These are phyloP conservation scores for Aureobasidium sp. DNA, from an alignment of 2,329 filamentous ascomycete genomes.

Conservation along the genomic window DNA sequence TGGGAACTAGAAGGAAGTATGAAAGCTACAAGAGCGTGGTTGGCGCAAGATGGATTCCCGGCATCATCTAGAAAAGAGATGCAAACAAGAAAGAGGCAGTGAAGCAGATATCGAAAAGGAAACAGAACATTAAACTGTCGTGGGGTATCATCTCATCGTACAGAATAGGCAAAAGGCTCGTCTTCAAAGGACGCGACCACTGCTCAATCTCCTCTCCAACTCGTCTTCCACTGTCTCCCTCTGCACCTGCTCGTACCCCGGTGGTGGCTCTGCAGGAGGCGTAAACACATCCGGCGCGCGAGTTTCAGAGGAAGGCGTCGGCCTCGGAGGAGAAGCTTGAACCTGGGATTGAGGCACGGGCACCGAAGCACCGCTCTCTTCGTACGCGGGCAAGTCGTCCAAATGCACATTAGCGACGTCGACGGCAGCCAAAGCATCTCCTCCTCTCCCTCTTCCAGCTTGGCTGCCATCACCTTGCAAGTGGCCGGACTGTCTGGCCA, in stretches of 20 bases:
- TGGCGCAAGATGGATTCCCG: slow-evolving; percentile 10
- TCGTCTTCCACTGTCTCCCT: slow-evolving; percentile 70
- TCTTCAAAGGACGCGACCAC: neutral
- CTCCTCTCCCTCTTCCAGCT: slow-evolving; percentile 29
- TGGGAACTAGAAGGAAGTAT: slow-evolving; percentile 13
- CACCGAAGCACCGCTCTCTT: slow-evolving; percentile 45
- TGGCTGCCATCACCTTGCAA: slow-evolving; percentile 37
- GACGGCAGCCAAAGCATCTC: slow-evolving; percentile 41
- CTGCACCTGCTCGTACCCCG: slow-evolving; percentile 87
- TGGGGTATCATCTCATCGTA: slow-evolving; percentile 12
- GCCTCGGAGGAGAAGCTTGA: slow-evolving; percentile 28
- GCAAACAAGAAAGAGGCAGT: too few species aligned
- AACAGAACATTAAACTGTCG: neutral
- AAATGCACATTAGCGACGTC: slow-evolving; percentile 62
- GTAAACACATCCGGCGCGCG: slow-evolving; percentile 30
- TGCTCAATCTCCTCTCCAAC: slow-evolving; percentile 48
- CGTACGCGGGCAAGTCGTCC: slow-evolving; percentile 84
- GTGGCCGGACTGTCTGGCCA: slow-evolving; percentile 58
- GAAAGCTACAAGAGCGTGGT: slow-evolving; percentile 12
- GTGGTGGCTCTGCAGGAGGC: slow-evolving; percentile 68
- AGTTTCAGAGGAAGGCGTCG: slow-evolving; percentile 2
- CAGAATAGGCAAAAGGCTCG: neutral
- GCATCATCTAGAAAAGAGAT: neutral
- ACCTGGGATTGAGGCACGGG: slow-evolving; percentile 19
- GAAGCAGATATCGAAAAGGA: neutral